These are phyloP conservation scores for Aegilops speltoides DNA, from an alignment of 176 grass and related monocot genomes.

Conservation along the genomic window DNA sequence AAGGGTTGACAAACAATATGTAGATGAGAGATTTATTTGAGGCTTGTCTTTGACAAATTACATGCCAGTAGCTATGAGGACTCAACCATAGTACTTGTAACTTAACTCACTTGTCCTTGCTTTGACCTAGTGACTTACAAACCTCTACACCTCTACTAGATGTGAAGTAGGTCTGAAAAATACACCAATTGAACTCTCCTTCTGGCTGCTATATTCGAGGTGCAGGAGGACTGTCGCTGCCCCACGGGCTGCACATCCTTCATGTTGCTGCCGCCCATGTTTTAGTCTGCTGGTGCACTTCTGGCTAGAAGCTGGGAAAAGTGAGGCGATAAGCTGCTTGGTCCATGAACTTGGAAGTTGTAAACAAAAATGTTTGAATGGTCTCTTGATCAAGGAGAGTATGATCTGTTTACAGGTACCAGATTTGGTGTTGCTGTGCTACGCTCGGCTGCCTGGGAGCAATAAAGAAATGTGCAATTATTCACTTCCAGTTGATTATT, in stretches of 20 bases:
- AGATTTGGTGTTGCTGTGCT: background rate
- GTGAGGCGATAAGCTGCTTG: background rate
- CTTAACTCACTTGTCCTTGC: background rate
- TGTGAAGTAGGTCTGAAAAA: background rate
- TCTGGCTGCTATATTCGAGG: background rate
- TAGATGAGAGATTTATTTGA: background rate
- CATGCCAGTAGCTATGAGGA: background rate
- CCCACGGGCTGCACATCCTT: background rate
- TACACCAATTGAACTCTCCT: background rate
- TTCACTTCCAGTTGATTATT: background rate
- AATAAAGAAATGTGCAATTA: background rate
- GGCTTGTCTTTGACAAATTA: background rate
- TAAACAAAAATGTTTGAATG: constrained; percentile 3
- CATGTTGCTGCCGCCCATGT: background rate
- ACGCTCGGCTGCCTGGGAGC: background rate
- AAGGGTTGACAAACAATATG: background rate
- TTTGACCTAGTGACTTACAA: background rate
- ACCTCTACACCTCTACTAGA: background rate
- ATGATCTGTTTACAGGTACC: background rate
- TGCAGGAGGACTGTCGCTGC: background rate
- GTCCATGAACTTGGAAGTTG: background rate
- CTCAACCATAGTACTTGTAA: background rate
- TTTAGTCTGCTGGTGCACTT: background rate
- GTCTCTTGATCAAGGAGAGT: background rate
- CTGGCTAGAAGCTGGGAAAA: background rate